Conservation (phyloP, 768 basidiomycete species). For the Lentinula lateritia region DNA sequence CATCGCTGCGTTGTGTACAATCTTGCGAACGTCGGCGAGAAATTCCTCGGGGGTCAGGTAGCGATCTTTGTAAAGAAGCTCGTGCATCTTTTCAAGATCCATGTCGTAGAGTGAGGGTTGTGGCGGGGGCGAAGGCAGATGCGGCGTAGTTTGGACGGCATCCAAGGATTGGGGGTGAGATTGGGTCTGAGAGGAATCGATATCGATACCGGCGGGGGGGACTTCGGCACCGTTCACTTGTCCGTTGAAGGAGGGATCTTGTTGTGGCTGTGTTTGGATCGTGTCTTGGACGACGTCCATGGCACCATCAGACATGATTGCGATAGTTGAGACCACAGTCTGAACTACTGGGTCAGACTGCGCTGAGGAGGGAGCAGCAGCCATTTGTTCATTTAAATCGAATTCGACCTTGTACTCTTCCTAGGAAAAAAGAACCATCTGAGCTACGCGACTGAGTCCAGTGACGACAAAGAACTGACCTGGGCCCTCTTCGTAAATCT, state of each 20-base stretch:
- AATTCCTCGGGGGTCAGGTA: conserved; percentile 90
- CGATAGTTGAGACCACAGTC: background rate
- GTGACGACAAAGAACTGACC: conserved; percentile 37
- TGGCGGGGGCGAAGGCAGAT: conserved; percentile 11
- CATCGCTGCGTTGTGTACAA: conserved; percentile 68
- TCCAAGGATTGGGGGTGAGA: conserved; percentile 17
- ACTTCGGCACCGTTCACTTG: conserved; percentile 30
- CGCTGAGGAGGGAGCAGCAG: background rate
- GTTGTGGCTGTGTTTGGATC: conserved; percentile 24
- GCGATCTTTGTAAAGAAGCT: conserved; percentile 73
- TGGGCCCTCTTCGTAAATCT: conserved; percentile 76
- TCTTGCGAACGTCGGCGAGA: conserved; percentile 75
- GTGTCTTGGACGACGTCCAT: conserved; percentile 14
- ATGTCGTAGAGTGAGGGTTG: conserved; percentile 68
- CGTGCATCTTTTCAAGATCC: conserved; percentile 90
- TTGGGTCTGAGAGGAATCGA: background rate
- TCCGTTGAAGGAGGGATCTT: conserved; percentile 26
- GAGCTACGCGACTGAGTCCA: background rate
- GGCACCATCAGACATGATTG: background rate
- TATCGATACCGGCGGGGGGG: background rate
- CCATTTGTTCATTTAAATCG: conserved; percentile 25
- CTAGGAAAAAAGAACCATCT: background rate
- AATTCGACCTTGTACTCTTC: conserved; percentile 63
- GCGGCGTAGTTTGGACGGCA: background rate
- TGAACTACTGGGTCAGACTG: background rate